These are phyloP conservation scores for Tuber microsphaerosporum DNA, from an alignment of 495 filamentous ascomycete genomes.

Conservation along the genomic window DNA sequence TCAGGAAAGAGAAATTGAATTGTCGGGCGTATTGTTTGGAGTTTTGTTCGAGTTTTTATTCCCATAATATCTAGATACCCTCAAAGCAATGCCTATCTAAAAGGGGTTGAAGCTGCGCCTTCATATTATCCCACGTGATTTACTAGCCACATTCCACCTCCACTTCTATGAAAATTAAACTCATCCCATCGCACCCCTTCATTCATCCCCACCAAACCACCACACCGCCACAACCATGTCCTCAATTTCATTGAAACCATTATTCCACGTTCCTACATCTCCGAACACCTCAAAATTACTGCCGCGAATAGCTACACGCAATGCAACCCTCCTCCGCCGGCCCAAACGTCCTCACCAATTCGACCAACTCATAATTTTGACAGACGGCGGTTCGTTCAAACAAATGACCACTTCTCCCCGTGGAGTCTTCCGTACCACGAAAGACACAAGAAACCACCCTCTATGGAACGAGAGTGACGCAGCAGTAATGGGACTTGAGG, in stretches of 20 bases:
- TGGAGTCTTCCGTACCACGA: constrained; percentile 66
- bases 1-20: background rate
- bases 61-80: background rate
- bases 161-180: constrained; percentile 7
- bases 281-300: constrained; percentile 17
- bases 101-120: background rate
- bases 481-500: constrained; percentile 75
- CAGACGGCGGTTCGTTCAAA: constrained; percentile 82
- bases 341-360: constrained; percentile 89
- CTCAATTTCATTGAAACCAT: constrained; percentile 29
- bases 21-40: background rate
- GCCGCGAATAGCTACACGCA: constrained; percentile 35
- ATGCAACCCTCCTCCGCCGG: constrained; percentile 76
- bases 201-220: constrained; percentile 7
- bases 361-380: constrained; percentile 88
- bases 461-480: constrained; percentile 82
- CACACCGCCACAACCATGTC: constrained; percentile 14
- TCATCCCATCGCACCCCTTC: constrained; percentile 21
- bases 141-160: background rate
- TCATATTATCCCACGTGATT: background rate
- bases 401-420: constrained; percentile 79
- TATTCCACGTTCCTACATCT: constrained; percentile 45
- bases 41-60: background rate
- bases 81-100: background rate
- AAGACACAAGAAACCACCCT: constrained; percentile 79